Evolutionary conservation across 1,139 yeast genomes (phyloP).

Genomic region (Sugiyamaella xylanicola): DNA sequence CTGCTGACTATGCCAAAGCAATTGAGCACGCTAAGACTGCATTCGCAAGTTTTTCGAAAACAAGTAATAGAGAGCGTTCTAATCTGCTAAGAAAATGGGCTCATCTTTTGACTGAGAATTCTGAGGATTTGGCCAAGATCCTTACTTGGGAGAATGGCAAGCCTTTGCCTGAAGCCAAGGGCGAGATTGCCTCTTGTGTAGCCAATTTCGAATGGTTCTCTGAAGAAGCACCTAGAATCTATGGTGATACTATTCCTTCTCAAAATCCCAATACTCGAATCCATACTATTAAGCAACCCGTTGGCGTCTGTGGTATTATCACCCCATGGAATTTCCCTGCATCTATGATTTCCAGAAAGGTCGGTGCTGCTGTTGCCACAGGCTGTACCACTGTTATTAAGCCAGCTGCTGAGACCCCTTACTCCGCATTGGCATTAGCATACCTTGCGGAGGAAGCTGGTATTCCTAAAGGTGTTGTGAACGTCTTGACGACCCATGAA

Average conservation of each 20-base stretch:
- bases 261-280: conserved; percentile 59
- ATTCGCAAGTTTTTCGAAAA: conserved; percentile 58
- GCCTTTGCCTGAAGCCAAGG: conserved; percentile 70
- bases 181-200: conserved; percentile 77
- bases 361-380: conserved; percentile 90
- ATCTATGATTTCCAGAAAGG: conserved; percentile 90
- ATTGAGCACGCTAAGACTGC: conserved; percentile 63
- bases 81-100: conserved; percentile 64
- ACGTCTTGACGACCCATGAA: conserved; percentile 64
- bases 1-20: conserved; percentile 49
- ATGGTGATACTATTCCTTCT: conserved; percentile 75
- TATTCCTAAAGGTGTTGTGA: conserved; percentile 80
- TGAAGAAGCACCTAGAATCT: conserved; percentile 78
- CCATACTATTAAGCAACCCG: conserved; percentile 70
- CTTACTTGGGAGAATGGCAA: conserved; percentile 85
- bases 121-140: conserved; percentile 72
- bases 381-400: conserved; percentile 90
- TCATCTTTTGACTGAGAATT: conserved; percentile 62
- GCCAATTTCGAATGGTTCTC: conserved; percentile 85
- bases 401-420: conserved; percentile 90
- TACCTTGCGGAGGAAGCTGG: conserved; percentile 76
- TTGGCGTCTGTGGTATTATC: conserved; percentile 87
- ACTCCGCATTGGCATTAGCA: conserved; percentile 81
- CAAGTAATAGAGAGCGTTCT: conserved; percentile 66
- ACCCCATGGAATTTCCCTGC: conserved; percentile 98